Base-by-base conservation (phyloP, 805 yeast species). In the Ogataea paraovalis region DNA sequence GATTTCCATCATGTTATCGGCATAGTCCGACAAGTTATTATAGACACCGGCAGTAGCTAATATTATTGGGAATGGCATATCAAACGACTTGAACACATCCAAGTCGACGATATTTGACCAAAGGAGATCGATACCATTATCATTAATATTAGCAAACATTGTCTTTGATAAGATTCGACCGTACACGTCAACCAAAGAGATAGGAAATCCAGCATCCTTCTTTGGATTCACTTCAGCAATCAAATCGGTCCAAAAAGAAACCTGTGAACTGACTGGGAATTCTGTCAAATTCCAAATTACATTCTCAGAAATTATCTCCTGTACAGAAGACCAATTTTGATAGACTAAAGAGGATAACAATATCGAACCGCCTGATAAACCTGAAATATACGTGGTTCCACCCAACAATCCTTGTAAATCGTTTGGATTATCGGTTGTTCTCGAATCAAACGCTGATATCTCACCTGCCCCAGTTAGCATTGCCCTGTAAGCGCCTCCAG, bases 401-500 rank as follows among this genome's bases (percentile, higher is more conserved):
- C 88, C 91, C 33, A 88, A 67, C 20, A 88, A 64, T 4, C 96
- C 96, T 59, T 56, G 19, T 67, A 60, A 50, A 19, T 47, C 56
- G 20, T 54, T 46, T 16, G 49, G 65, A 25, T 70, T 67, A 10
- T 23, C 41, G 1, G 76, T 67, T n/a, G 91, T 78, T 54, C 94
- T 72, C 48, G 81, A 79, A 62, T 88, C 96, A 54, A 86, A 66
- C 0, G 91, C 96, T 2, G 87, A 71, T n/a, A 88, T 60, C 62
- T 80, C 80, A 30, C 96, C 96, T 6, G 95, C 95, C 16, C 95
- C 96, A 40, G 74, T 68, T 42, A 88, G 67, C 85, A 88, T 83
- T 34, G 96, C 94, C 52, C 96, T 76, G 63, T 84, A 87, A 2
- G 96, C 94, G 57, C 96, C 96, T 36, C 96, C 96, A 14, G 89